These are phyloP conservation scores for Xylaria sp. DNA, from an alignment of 2,329 filamentous ascomycete genomes.

Conservation along the genomic window DNA sequence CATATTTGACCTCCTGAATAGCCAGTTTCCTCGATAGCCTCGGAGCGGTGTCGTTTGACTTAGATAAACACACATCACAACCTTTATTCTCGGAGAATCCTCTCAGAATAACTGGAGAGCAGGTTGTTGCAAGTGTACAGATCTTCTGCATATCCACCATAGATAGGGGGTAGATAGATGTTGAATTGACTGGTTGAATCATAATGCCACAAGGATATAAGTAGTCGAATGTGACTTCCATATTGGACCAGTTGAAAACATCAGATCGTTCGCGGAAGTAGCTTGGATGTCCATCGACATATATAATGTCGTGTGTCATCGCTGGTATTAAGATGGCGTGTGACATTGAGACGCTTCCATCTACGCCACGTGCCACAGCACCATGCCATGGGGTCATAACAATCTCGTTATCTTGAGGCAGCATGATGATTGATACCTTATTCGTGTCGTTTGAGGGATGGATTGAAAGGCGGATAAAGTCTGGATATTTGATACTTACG, in stretches of 20 bases:
- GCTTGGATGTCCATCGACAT: constrained; percentile 56
- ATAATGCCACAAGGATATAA: constrained; percentile 58
- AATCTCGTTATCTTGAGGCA: constrained; percentile 32
- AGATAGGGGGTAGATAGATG: constrained; percentile 50
- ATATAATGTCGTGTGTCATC: constrained; percentile 54
- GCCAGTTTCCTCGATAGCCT: constrained; percentile 7
- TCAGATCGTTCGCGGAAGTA: constrained; percentile 60
- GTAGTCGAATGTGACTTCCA: constrained; percentile 54
- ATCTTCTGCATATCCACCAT: constrained; percentile 58
- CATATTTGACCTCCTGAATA: constrained; percentile 9
- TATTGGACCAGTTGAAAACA: constrained; percentile 54
- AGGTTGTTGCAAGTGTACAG: constrained; percentile 56
- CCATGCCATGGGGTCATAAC: constrained; percentile 38
- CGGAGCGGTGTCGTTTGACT: neutral
- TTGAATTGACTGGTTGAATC: constrained; percentile 51
- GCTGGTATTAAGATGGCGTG: constrained; percentile 35
- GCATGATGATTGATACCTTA: constrained; percentile 34
- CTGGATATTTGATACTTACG: constrained; percentile 27
- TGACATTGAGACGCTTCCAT: constrained; percentile 30
- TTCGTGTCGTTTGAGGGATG: constrained; percentile 33
- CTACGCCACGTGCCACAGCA: constrained; percentile 24
- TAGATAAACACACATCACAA: constrained; percentile 9
- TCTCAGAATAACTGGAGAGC: constrained; percentile 63
- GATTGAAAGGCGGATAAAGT: constrained; percentile 33
- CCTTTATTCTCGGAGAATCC: constrained; percentile 52